Conservation (phyloP, 306 rosid species). For the Lathyrus sativus region DNA sequence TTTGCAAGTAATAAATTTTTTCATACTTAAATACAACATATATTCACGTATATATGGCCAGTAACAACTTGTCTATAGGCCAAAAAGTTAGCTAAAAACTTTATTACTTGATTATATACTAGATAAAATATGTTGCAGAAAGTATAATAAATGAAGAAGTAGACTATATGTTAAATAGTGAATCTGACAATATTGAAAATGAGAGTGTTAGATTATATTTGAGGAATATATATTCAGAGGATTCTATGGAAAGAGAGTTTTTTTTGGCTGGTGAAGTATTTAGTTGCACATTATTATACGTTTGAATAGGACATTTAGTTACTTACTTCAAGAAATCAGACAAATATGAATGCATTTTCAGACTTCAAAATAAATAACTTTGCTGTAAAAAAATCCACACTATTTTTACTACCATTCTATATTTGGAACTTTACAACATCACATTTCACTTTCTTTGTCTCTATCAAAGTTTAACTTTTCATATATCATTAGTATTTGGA, state of each 20-base stretch:
- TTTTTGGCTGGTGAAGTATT: slow-evolving; percentile 25
- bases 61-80: slow-evolving; percentile 9
- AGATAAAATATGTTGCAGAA: slow-evolving; percentile 20
- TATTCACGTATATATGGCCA: background rate
- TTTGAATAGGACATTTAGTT: slow-evolving; percentile 35
- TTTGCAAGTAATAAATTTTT: no score
- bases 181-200: slow-evolving; percentile 40
- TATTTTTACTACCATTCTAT: slow-evolving; percentile 24
- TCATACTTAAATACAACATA: no score
- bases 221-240: slow-evolving; percentile 38
- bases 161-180: slow-evolving; percentile 31
- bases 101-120: slow-evolving; percentile 30
- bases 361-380: slow-evolving; percentile 4
- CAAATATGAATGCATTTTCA: slow-evolving; percentile 38
- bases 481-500: slow-evolving; percentile 16
- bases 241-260: slow-evolving; percentile 10
- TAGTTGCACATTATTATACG: slow-evolving; percentile 44
- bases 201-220: slow-evolving; percentile 37
- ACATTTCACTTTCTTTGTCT: background rate
- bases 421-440: slow-evolving; percentile 35
- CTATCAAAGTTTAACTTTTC: slow-evolving; percentile 12
- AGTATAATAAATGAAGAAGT: slow-evolving; percentile 22
- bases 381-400: slow-evolving; percentile 30
- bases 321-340: slow-evolving; percentile 42
- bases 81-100: slow-evolving; percentile 31